phyloP scores from a whole-genome alignment of 2,329 filamentous ascomycete genomes.

The Fusarium xyrophilum region DNA sequence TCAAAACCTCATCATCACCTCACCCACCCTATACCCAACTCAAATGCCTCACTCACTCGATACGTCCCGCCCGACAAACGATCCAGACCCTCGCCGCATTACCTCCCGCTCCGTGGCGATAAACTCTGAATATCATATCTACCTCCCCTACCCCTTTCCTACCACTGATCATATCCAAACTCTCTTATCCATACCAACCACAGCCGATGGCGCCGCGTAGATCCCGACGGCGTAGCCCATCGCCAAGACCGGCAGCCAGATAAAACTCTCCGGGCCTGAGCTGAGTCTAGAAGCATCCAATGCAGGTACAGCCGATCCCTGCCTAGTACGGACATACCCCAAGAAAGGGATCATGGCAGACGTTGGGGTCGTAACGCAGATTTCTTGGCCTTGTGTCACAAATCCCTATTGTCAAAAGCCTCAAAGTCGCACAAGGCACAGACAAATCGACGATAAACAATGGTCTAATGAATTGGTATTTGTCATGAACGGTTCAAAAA shows the following conservation, averaged over 20 bases:
- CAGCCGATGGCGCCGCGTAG: background rate
- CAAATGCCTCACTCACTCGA: background rate
- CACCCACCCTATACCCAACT: background rate
- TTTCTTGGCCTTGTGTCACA: background rate
- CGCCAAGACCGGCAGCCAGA: conserved; percentile 1
- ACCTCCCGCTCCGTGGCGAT: background rate
- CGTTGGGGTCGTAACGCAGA: background rate
- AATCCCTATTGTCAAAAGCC: background rate
- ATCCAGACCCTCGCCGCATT: background rate
- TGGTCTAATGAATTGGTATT: background rate
- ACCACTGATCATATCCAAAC: background rate
- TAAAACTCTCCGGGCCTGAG: background rate
- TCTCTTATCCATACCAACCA: background rate
- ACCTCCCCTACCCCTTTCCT: background rate
- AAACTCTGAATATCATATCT: background rate
- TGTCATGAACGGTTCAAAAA: conserved; percentile 18
- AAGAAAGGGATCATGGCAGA: conserved; percentile 10
- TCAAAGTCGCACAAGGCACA: background rate
- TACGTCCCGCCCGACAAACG: background rate
- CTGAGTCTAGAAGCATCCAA: background rate
- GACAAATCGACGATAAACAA: background rate
- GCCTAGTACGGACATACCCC: background rate
- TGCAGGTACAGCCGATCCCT: conserved; percentile 19
- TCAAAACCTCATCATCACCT: background rate
- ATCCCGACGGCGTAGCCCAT: background rate